Base-by-base conservation (phyloP, 306 rosid genomes). In the Sechiopsis laciniata region DNA sequence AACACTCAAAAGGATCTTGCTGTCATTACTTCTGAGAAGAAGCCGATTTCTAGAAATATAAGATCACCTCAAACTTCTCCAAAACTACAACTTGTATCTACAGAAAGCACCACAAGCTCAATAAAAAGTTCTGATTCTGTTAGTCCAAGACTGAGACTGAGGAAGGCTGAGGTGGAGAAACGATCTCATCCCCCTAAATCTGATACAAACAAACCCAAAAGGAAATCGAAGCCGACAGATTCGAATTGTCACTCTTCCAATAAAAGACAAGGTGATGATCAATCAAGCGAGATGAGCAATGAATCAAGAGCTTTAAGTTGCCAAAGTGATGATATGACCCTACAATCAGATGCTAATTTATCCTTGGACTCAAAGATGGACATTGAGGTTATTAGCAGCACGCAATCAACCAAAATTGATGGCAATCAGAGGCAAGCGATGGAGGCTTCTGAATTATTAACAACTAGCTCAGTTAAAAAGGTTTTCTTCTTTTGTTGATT, bases 121-220 rank as follows among this genome's bases (percentile, higher is more conserved):
- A 82, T 56, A 24, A 92, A 84, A 83, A 82, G 79, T 80, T 77
- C 90, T 2, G 88, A 89, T 61, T 82, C 95, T 17, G 84, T 84
- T 74, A 92, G 98, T 80, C 98, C 96, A 15, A 90, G 91, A 81
- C 78, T 88, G 78, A 96, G 81, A 72, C 91, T 79, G 84, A 88
- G 85, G 88, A 92, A 84, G 82, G 79, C 76, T 71, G 93, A 90
- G 77, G 79, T 81, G 77, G 96, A 85, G 79, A 93, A 80, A 80
- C 84, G 84, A 65, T 85, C 92, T 70, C 86, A 84, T 70, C 89
- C 91, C 2, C 93, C 92, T 68, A 79, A 89, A 57, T 80, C 87
- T 16, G 88, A 84, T 71, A 51, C 87, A 66, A 84, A 75, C 78
- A 93, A 84, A 78, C 72, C 82, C 16, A 89, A 84, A 82, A 84